A percentile compares a stretch with the other conserved stretches of the same genome.
These are phyloP conservation scores for Rhizopogon salebrosus DNA, from an alignment of 768 basidiomycete species.

Conservation along the genomic window DNA sequence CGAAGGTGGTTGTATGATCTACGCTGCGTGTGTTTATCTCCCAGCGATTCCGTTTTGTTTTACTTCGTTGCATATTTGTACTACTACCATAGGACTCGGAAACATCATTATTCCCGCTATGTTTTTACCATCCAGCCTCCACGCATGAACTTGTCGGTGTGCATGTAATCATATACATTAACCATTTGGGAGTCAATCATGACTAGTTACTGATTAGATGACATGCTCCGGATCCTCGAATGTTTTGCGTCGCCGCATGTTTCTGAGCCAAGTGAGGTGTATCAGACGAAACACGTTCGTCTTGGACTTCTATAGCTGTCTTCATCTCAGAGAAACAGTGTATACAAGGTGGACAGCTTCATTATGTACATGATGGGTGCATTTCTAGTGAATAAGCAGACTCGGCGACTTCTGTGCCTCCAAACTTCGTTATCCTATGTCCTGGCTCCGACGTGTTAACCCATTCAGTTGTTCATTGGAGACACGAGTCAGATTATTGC, in stretches of 20 bases:
- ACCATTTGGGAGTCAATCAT: no score
- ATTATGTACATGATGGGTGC: no score
- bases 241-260: no score
- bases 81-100: not conserved
- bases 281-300: not conserved
- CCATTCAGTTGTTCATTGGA: no score
- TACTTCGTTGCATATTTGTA: not conserved
- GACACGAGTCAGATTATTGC: no score
- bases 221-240: not conserved
- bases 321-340: no score
- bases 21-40: not conserved
- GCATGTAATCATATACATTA: no score
- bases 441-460: not conserved
- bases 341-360: not conserved
- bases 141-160: not conserved
- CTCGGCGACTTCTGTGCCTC: no score
- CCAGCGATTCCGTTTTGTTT: not conserved
- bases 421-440: not conserved
- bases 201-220: no score
- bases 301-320: not conserved
- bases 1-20: slow-evolving; percentile 13
- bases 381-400: not conserved
- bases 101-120: not conserved
- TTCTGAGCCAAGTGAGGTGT: no score
- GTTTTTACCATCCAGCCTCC: not conserved